phyloP scores from a whole-genome alignment of 108 stramenopile genomes.

The Schizochytrium sp. region DNA sequence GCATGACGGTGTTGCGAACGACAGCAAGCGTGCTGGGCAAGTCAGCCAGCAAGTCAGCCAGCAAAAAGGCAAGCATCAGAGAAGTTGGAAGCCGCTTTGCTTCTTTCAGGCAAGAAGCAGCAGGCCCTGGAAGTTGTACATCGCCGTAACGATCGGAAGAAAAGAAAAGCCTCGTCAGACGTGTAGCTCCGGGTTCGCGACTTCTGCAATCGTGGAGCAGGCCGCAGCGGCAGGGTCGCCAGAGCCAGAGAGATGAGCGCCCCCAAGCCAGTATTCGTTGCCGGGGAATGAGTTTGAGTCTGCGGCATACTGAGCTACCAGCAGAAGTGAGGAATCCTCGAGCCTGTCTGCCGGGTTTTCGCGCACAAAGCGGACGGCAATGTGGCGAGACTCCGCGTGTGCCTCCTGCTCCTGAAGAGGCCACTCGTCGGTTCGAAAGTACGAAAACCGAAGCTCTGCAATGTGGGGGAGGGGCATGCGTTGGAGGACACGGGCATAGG shows the following conservation, averaged over 20 bases:
- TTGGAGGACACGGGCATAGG: neutral
- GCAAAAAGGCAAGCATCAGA: no score
- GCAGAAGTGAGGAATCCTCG: neutral
- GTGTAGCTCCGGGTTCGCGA: neutral
- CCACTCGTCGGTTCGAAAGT: neutral
- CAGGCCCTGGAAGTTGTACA: no score
- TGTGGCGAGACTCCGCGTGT: neutral
- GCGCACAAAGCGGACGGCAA: neutral
- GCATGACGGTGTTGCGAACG: no score
- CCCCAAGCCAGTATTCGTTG: neutral
- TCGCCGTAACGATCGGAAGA: no score
- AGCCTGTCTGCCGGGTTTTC: neutral
- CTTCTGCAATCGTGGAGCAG: neutral
- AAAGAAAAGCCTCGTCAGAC: neutral
- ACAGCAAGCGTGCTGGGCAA: no score
- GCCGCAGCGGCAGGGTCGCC: slow-evolving; percentile 2
- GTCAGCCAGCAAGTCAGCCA: no score
- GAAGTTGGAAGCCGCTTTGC: no score
- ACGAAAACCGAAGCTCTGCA: neutral
- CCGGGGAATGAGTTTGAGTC: neutral
- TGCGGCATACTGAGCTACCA: neutral
- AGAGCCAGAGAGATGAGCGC: neutral
- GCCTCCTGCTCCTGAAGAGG: no score
- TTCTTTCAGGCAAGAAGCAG: no score
- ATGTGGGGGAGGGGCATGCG: neutral